phyloP scores from a whole-genome alignment of 257 asterid species.

The Perilla frutescens region DNA sequence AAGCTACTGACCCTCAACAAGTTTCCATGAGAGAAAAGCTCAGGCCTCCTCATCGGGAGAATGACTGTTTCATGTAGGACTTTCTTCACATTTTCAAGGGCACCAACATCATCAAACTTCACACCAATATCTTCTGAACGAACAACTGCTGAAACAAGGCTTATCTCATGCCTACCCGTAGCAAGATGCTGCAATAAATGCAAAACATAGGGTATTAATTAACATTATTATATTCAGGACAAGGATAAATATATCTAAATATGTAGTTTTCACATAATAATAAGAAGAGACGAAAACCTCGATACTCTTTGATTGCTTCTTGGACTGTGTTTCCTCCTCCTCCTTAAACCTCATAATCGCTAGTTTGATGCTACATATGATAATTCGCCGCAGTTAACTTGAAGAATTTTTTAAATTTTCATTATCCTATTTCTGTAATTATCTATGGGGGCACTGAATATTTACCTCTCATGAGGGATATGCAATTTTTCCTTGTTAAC shows the following conservation, averaged over 20 bases:
- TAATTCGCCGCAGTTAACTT: background rate
- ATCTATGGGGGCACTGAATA: background rate
- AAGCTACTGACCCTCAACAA: constrained; percentile 54
- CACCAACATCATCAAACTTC: constrained; percentile 77
- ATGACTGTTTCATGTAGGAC: constrained; percentile 65
- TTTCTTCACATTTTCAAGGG: constrained; percentile 70
- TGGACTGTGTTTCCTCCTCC: constrained; percentile 45
- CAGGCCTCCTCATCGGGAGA: constrained; percentile 73
- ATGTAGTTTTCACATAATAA: background rate
- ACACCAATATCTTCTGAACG: constrained; percentile 76
- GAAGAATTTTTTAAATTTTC: background rate
- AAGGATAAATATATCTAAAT: background rate
- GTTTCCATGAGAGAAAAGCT: constrained; percentile 74
- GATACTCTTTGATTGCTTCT: constrained; percentile 62
- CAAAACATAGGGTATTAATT: background rate
- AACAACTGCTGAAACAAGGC: constrained; percentile 68
- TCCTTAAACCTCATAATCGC: constrained; percentile 72
- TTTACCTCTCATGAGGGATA: constrained; percentile 66
- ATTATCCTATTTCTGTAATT: background rate
- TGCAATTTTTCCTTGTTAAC: constrained; percentile 57
- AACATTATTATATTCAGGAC: background rate
- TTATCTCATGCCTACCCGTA: constrained; percentile 62
- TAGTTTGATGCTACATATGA: constrained; percentile 54
- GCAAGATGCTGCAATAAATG: constrained; percentile 53
- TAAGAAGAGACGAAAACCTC: background rate